phyloP scores from a whole-genome alignment of 805 yeast species.

The Teunomyces kruisii region DNA sequence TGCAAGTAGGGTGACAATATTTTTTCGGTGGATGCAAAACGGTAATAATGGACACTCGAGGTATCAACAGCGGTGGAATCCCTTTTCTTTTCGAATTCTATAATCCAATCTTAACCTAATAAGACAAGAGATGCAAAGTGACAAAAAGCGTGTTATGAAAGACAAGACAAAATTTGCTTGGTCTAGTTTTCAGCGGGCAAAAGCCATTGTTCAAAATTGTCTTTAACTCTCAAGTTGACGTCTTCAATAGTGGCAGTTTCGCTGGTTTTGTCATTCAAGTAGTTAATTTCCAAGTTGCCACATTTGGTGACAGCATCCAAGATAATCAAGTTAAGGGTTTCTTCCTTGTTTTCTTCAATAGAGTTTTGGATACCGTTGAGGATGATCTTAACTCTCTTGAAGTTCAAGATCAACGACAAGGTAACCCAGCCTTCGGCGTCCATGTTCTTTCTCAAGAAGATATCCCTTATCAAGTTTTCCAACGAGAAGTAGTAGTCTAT shows the following conservation, averaged over 20 bases:
- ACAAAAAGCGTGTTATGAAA: neutral
- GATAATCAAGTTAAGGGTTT: constrained; percentile 33
- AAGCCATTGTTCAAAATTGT: constrained; percentile 67
- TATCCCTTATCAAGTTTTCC: constrained; percentile 84
- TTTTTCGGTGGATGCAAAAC: neutral
- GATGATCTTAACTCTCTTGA: constrained; percentile 70
- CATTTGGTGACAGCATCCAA: constrained; percentile 56
- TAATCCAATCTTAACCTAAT: constrained; percentile 1
- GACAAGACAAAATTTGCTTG: neutral
- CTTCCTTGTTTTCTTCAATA: constrained; percentile 24
- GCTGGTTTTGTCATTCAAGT: constrained; percentile 31
- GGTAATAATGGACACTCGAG: neutral
- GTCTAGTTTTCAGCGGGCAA: constrained; percentile 38
- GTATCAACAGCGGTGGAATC: neutral
- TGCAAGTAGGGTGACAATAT: too few relatives aligned
- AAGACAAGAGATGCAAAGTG: constrained; percentile 3
- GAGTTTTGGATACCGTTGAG: constrained; percentile 39
- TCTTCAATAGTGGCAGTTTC: constrained; percentile 41
- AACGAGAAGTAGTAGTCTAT: constrained; percentile 87
- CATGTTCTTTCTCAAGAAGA: constrained; percentile 80
- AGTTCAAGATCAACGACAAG: constrained; percentile 59
- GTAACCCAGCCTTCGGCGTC: constrained; percentile 72
- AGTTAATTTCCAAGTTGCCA: constrained; percentile 49
- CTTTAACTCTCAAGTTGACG: constrained; percentile 58
- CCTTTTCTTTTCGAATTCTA: constrained; percentile 3